Evolutionary conservation across 176 grass and related monocot species (phyloP).

Genomic region (Coix lacrymajobi): DNA sequence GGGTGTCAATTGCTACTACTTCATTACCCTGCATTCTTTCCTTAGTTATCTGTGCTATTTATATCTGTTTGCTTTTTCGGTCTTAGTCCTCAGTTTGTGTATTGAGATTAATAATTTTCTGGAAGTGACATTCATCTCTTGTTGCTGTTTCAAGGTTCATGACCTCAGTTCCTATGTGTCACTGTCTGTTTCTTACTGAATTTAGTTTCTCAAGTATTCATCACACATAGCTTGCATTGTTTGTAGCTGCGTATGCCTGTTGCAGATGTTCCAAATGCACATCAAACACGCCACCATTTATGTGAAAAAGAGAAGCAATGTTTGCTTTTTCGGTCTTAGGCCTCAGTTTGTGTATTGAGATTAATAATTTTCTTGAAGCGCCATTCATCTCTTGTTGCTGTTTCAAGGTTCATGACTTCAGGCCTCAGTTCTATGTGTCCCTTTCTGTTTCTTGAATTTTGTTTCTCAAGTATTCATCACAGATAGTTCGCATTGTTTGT

Average conservation of each 20-base stretch:
- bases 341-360: no score
- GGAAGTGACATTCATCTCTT: not conserved
- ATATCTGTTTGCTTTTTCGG: not conserved
- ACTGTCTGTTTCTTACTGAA: not conserved
- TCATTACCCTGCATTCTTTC: not conserved
- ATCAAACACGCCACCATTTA: not conserved
- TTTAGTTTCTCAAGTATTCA: not conserved
- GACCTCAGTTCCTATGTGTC: not conserved
- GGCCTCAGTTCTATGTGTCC: no score
- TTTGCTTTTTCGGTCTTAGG: no score
- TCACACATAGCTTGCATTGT: not conserved
- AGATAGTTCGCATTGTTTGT: not conserved
- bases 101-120: not conserved
- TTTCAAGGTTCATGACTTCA: not conserved
- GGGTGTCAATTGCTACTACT: not conserved
- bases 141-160: not conserved
- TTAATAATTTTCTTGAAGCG: not conserved
- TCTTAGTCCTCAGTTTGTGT: not conserved
- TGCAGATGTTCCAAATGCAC: not conserved
- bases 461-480: not conserved
- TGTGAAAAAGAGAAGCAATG: constrained; percentile 17
- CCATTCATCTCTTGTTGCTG: not conserved
- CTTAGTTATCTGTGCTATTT: not conserved
- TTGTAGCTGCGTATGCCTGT: not conserved
- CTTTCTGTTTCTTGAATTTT: not conserved